Percentiles rank a stretch among this genome's conserved stretches.
Conservation (phyloP, 306 rosid species). For the Nissolia schottii region DNA sequence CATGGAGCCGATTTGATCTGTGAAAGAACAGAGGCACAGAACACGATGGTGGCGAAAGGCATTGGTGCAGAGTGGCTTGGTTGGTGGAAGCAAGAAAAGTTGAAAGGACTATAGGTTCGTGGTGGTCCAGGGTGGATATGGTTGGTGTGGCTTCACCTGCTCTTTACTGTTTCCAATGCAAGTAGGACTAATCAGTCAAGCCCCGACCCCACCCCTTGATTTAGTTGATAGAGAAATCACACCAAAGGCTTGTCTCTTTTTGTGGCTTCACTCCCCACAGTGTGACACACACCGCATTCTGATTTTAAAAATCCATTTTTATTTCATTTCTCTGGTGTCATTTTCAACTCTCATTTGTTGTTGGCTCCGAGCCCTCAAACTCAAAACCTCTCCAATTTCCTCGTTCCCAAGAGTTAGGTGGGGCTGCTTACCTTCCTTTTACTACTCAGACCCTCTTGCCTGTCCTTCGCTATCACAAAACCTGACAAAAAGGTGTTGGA, state of each 20-base stretch:
- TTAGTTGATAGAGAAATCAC: constrained; percentile 16
- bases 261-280: not conserved
- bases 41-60: constrained; percentile 30
- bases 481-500: constrained; percentile 10
- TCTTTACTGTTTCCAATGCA: constrained; percentile 34
- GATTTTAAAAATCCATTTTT: not conserved
- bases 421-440: constrained; percentile 69
- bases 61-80: constrained; percentile 13
- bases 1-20: not conserved
- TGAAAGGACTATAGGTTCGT: constrained; percentile 19
- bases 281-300: not conserved
- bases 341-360: not conserved
- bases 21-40: constrained; percentile 15
- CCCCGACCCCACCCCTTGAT: constrained; percentile 12
- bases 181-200: constrained; percentile 15
- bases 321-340: not conserved
- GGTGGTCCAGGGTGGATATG: constrained; percentile 22
- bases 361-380: not conserved
- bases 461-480: constrained; percentile 23
- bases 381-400: constrained; percentile 9
- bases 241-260: constrained; percentile 15
- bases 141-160: constrained; percentile 39
- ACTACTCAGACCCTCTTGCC: constrained; percentile 34
- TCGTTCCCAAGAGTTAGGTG: constrained; percentile 45
- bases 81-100: not conserved